Conservation (phyloP, 83 land plant species). For the Picea abies region DNA sequence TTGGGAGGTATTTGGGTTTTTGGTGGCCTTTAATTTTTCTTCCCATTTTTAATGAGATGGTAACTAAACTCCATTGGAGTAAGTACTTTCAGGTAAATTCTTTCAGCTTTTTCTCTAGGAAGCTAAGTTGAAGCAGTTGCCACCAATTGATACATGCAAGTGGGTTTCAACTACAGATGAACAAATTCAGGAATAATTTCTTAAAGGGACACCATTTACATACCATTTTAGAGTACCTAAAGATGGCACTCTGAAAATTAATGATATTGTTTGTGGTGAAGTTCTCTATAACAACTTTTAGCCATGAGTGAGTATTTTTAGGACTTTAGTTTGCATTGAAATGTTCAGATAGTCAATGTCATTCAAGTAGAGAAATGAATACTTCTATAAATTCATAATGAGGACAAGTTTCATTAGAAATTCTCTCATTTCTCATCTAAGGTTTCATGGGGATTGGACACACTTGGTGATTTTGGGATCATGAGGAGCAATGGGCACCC, state of each 20-base stretch:
- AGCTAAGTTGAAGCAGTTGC: conserved; percentile 76
- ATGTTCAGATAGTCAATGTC: no score
- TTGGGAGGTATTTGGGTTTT: no score
- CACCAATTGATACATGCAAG: conserved; percentile 90
- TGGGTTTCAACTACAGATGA: conserved; percentile 83
- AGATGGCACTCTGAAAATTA: conserved; percentile 77
- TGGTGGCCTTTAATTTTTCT: no score
- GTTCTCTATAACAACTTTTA: no score
- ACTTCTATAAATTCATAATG: no score
- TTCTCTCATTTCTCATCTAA: conserved; percentile 10
- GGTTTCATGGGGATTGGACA: conserved; percentile 89
- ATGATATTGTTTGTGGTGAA: conserved; percentile 90
- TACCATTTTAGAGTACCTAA: conserved; percentile 92
- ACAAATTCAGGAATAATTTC: conserved; percentile 76
- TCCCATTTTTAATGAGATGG: no score
- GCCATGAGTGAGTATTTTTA: no score
- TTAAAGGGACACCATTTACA: conserved; percentile 85
- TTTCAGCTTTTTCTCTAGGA: conserved; percentile 12
- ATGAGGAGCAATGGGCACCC: conserved; percentile 97
- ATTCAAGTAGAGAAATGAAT: no score
- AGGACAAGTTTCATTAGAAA: no score
- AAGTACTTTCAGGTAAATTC: no score
- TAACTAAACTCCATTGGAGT: no score
- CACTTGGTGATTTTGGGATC: conserved; percentile 92
- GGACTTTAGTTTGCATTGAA: no score